Conservation (phyloP, 202 grass and related monocot genomes). For the Schoenoplectus tabernaemontani region DNA sequence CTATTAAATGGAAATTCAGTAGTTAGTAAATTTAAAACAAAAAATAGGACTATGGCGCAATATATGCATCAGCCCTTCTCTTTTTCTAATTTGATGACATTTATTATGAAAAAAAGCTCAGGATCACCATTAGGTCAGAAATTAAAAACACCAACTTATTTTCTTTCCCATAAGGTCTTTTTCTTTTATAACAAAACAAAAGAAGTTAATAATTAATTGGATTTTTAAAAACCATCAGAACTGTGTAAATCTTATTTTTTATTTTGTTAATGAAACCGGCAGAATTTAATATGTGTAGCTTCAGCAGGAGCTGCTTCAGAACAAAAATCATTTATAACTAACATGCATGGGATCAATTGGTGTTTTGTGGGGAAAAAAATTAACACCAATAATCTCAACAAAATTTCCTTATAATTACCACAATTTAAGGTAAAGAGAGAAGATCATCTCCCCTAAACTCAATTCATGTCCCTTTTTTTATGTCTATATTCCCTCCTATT, state of each 20-base stretch:
- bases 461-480: neutral
- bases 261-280: neutral
- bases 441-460: neutral
- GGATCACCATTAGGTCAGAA: neutral
- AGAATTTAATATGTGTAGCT: neutral
- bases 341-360: neutral
- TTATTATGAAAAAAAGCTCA: neutral
- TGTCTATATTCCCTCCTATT: neutral
- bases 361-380: neutral
- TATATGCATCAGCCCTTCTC: neutral
- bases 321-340: neutral
- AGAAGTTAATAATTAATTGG: neutral
- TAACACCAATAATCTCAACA: neutral
- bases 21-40: neutral
- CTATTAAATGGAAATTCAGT: constrained; percentile 22
- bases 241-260: neutral
- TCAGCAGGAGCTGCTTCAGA: neutral
- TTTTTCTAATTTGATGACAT: neutral
- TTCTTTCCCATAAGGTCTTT: neutral
- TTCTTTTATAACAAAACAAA: neutral
- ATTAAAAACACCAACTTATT: neutral
- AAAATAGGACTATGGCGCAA: neutral
- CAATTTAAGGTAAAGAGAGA: neutral
- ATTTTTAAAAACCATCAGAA: neutral
- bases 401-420: neutral